Conservation (phyloP, 2,329 filamentous ascomycete species). For the Bipolaris bicolor region DNA sequence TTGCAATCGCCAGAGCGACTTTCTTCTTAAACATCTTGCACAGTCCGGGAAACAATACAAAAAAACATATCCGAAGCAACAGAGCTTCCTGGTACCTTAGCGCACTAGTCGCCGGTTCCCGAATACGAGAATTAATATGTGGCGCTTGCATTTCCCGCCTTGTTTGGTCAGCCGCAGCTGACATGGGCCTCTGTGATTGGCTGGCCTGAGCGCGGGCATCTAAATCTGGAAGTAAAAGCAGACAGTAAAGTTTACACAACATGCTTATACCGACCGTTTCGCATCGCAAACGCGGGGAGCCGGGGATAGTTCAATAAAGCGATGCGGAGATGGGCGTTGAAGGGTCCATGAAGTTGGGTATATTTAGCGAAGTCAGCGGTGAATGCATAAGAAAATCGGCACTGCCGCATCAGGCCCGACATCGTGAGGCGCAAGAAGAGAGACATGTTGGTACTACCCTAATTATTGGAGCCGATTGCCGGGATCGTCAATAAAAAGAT, state of each 20-base stretch:
- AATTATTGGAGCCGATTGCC: not conserved
- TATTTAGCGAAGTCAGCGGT: not conserved
- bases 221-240: constrained; percentile 2
- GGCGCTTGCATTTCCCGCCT: not conserved
- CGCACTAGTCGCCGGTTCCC: not conserved
- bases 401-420: not conserved
- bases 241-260: constrained; percentile 6
- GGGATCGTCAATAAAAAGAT: not conserved
- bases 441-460: not conserved
- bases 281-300: constrained; percentile 11
- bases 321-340: not conserved
- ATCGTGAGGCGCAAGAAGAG: not conserved
- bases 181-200: constrained; percentile 6
- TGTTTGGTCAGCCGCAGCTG: constrained; percentile 13
- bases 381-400: not conserved
- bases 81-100: not conserved
- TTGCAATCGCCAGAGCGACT: not conserved
- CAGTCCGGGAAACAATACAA: not conserved
- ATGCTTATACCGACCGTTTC: not conserved
- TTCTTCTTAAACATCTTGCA: not conserved
- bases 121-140: constrained; percentile 12
- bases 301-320: not conserved
- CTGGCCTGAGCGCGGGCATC: not conserved
- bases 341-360: not conserved
- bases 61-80: not conserved